Percentiles rank a stretch among this genome's conserved stretches.
Evolutionary conservation across 495 filamentous ascomycete genomes (phyloP).

Genomic region (Neurospora pannonica): DNA sequence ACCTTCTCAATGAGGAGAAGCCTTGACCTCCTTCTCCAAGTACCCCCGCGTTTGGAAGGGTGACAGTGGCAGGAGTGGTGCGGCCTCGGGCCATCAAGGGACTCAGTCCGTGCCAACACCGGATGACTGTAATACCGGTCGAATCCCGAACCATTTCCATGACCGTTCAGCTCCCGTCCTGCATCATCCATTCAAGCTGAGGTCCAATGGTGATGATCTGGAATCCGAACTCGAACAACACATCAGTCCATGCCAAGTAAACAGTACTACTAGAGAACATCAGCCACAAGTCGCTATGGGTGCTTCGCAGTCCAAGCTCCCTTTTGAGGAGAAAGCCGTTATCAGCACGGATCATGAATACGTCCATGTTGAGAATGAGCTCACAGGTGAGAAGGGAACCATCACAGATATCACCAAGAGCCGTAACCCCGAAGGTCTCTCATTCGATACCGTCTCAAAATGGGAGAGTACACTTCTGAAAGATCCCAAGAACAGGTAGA

Average conservation of each 20-base stretch:
- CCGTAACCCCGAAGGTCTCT: constrained; percentile 32
- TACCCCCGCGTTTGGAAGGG: background rate
- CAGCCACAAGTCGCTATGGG: constrained; percentile 29
- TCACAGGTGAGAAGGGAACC: constrained; percentile 3
- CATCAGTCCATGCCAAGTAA: background rate
- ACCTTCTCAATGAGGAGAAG: background rate
- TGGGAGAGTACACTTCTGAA: constrained; percentile 54
- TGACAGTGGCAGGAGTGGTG: background rate
- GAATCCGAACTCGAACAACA: background rate
- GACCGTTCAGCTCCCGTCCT: background rate
- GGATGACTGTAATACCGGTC: background rate
- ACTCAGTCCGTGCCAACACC: background rate
- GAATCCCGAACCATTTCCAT: background rate
- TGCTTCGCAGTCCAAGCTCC: constrained; percentile 33
- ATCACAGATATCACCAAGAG: constrained; percentile 1
- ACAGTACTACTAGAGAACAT: background rate
- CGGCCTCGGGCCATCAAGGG: background rate
- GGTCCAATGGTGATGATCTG: background rate
- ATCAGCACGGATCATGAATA: constrained; percentile 35
- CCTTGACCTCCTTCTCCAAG: constrained; percentile 1
- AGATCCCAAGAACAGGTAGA: constrained; percentile 53
- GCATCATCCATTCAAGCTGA: background rate
- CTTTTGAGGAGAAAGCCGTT: constrained; percentile 31
- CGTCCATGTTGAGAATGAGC: constrained; percentile 27
- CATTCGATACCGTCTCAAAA: constrained; percentile 33